Evolutionary conservation across 192 early-diverging fungal species (phyloP), one percentile per base, ranked within the genome.

Genomic region (Coemansia sp.): DNA sequence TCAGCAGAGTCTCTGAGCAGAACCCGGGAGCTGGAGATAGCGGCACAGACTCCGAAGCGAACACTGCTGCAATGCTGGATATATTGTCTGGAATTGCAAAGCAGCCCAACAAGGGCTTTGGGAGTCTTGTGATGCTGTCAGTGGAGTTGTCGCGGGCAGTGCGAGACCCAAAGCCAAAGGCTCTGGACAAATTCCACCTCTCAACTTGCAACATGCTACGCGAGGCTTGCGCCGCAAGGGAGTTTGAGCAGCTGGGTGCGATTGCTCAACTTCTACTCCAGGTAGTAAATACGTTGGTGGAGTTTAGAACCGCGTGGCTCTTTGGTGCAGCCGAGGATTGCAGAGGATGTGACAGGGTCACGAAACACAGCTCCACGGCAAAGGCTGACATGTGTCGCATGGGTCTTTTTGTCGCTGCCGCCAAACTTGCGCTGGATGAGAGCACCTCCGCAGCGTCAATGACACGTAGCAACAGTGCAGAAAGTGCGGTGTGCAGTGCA

Each of bases 201-300:
- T 36, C 46, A 8, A 53, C 56, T 14, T 75, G 71, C 22, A 46
- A 38, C 2, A 52, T 34, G 1, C 29, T 77, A 26, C 14, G 25
- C 19, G 17, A 29, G 8, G 43, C 47, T 2, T 40, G 58, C 0
- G 29, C 19, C 3, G 18, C 54, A 0, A 30, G 34, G 5, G 45
- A 58, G n/a, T 55, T 54, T 19, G 51, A 36, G 37, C 65, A 61
- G 36, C 25, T 65, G 6, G 50, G 39, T 8, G 66, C 73, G 6
- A 51, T 61, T 8, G 18, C 46, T 14, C 62, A 49, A 51, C 51
- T 77, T 5, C 36, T 69, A n/a, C 22, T 69, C 31, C 73, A 52
- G 14, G 51, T 41, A 2, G 3, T 65, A 2, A 53, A 36, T 10
- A 5, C 26, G 17, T 48, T 69, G n/a, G 8, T 40, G 3, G 67